Evolutionary conservation across 306 rosid species (phyloP).

Genomic region (Rubus idaeus): DNA sequence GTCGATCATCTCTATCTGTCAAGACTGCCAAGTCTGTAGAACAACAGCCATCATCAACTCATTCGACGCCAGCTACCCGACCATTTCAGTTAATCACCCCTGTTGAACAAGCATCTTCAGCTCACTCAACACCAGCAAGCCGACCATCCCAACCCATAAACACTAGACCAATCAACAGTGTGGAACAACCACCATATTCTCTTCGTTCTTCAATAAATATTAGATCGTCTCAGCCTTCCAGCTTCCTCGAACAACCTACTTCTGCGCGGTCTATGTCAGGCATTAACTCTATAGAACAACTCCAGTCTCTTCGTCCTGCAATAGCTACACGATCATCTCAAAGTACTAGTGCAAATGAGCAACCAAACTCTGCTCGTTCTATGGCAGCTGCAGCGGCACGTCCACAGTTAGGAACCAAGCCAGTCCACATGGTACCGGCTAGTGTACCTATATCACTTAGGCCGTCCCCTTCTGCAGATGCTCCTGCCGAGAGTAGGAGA

Average conservation of each 20-base stretch:
- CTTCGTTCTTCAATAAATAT: background rate
- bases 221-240: background rate
- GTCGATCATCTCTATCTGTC: slow-evolving; percentile 36
- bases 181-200: slow-evolving; percentile 9
- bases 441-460: slow-evolving; percentile 67
- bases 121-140: slow-evolving; percentile 3
- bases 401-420: slow-evolving; percentile 46
- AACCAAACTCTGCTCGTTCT: slow-evolving; percentile 54
- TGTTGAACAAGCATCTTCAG: slow-evolving; percentile 27
- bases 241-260: slow-evolving; percentile 14
- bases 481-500: slow-evolving; percentile 35
- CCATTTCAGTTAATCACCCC: slow-evolving; percentile 25
- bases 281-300: slow-evolving; percentile 46
- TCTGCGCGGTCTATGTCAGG: slow-evolving; percentile 25
- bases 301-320: slow-evolving; percentile 51
- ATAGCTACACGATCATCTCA: slow-evolving; percentile 35
- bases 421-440: slow-evolving; percentile 69
- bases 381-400: slow-evolving; percentile 31
- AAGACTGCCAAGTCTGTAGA: slow-evolving; percentile 37
- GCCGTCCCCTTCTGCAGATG: slow-evolving; percentile 52
- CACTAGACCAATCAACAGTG: background rate
- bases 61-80: slow-evolving; percentile 31
- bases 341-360: slow-evolving; percentile 30
- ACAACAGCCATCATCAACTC: slow-evolving; percentile 46
- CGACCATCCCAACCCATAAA: background rate